Conservation (phyloP, 2,329 filamentous ascomycete species). For the Eurotiales sp. region DNA sequence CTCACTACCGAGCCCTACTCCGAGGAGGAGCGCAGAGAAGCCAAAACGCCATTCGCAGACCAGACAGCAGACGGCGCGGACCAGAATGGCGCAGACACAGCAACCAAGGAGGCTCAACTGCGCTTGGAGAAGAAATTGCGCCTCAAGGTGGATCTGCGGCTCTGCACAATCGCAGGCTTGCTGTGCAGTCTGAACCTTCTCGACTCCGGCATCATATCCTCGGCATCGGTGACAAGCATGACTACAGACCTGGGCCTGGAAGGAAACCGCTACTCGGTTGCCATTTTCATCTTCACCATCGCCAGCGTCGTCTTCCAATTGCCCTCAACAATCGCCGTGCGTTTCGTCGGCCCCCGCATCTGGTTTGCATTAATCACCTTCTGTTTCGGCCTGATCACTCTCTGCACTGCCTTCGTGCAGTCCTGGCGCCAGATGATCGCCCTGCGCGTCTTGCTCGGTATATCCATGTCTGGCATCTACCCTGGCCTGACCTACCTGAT, state of each 20-base stretch:
- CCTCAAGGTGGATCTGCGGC: conserved; percentile 62
- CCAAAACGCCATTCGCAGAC: conserved; percentile 4
- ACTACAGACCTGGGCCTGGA: conserved; percentile 59
- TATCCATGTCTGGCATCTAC: conserved; percentile 53
- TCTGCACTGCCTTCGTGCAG: conserved; percentile 65
- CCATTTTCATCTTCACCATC: conserved; percentile 71
- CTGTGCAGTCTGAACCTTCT: conserved; percentile 66
- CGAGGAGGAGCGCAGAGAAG: neutral
- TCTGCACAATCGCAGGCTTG: conserved; percentile 69
- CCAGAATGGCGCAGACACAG: conserved; percentile 16
- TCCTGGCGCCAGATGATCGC: conserved; percentile 69
- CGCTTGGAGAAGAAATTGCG: conserved; percentile 49
- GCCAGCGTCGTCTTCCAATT: conserved; percentile 65
- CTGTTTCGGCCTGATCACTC: conserved; percentile 61
- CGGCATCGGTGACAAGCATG: conserved; percentile 67
- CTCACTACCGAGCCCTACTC: conserved; percentile 6
- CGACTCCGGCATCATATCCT: conserved; percentile 66
- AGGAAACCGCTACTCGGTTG: conserved; percentile 64
- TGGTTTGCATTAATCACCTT: conserved; percentile 61
- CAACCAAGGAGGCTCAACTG: conserved; percentile 16
- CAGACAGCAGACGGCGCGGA: neutral
- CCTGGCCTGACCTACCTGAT: conserved; percentile 44
- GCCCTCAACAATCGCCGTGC: conserved; percentile 63
- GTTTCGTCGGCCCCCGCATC: conserved; percentile 60
- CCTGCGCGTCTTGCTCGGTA: conserved; percentile 62